phyloP scores from a whole-genome alignment of 495 filamentous ascomycete species.

The Aspergillus olivimuriae region DNA sequence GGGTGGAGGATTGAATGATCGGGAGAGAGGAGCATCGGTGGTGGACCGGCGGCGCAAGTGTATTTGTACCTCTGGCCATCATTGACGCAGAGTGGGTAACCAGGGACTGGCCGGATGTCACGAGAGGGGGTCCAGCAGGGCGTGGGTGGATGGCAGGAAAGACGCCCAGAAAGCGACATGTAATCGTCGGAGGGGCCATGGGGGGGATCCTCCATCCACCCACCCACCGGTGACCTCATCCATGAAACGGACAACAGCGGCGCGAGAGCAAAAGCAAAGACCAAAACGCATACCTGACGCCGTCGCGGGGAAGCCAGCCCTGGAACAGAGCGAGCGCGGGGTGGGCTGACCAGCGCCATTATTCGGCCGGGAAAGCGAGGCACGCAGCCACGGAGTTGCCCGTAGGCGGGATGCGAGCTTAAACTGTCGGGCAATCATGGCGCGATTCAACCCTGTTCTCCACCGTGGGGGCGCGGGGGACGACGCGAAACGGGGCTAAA shows the following conservation, averaged over 20 bases:
- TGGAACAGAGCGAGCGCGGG: conserved; percentile 15
- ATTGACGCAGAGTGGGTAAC: conserved; percentile 8
- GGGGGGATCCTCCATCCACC: no score
- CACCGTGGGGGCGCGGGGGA: conserved; percentile 10
- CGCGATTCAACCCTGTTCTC: conserved; percentile 7
- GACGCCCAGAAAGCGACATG: conserved; percentile 2
- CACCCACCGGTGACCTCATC: no score
- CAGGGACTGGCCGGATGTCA: conserved; percentile 6
- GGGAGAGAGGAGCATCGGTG: neutral
- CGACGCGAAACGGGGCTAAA: neutral
- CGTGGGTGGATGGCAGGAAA: conserved; percentile 2
- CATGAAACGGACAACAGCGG: conserved; percentile 2
- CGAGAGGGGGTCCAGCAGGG: conserved; percentile 8
- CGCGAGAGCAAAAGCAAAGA: neutral
- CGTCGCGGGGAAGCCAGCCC: conserved; percentile 26
- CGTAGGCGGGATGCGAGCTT: conserved; percentile 29
- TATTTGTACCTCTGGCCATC: conserved; percentile 5
- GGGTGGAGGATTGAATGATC: no score
- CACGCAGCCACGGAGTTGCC: conserved; percentile 28
- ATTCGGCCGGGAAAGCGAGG: conserved; percentile 30
- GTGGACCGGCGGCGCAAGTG: neutral
- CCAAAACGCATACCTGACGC: conserved; percentile 21
- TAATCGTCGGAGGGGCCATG: conserved; percentile 3
- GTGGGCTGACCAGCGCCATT: conserved; percentile 9
- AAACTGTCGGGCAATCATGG: conserved; percentile 37